phyloP scores from a whole-genome alignment of 2,329 filamentous ascomycete species.

The Penicillium brasilianum region DNA sequence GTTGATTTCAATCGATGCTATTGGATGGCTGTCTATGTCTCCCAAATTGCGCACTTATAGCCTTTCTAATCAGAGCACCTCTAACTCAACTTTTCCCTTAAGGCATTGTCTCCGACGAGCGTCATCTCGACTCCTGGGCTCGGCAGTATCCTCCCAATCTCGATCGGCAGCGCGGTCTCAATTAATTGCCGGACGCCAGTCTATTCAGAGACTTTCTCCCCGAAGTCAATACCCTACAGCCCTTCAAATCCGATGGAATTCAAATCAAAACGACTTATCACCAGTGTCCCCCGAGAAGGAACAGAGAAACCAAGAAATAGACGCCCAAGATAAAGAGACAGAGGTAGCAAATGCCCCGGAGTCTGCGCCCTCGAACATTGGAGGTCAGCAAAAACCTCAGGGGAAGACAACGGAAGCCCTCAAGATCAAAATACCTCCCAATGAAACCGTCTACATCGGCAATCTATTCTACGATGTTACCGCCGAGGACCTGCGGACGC shows the following conservation, averaged over 20 bases:
- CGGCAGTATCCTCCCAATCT: constrained; percentile 41
- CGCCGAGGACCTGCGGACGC: constrained; percentile 62
- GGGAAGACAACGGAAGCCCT: constrained; percentile 8
- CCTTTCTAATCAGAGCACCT: background rate
- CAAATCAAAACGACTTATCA: constrained; percentile 4
- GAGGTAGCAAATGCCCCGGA: background rate
- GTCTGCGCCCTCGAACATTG: constrained; percentile 16
- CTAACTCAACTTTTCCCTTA: constrained; percentile 15
- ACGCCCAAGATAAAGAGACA: constrained; percentile 1
- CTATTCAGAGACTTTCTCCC: constrained; percentile 24
- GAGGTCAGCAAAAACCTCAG: background rate
- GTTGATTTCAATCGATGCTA: background rate
- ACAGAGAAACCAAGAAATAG: background rate
- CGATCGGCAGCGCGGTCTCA: constrained; percentile 44
- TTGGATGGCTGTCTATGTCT: background rate
- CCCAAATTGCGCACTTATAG: background rate
- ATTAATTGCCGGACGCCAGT: constrained; percentile 26
- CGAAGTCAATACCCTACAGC: constrained; percentile 38
- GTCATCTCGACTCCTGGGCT: constrained; percentile 59
- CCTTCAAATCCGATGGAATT: constrained; percentile 26
- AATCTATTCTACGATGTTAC: constrained; percentile 74
- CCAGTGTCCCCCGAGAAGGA: background rate
- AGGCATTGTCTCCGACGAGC: constrained; percentile 65
- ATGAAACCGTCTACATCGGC: constrained; percentile 65
- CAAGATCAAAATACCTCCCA: constrained; percentile 32